These are phyloP conservation scores for Galerina marginata DNA, from an alignment of 768 basidiomycete genomes.

Conservation along the genomic window DNA sequence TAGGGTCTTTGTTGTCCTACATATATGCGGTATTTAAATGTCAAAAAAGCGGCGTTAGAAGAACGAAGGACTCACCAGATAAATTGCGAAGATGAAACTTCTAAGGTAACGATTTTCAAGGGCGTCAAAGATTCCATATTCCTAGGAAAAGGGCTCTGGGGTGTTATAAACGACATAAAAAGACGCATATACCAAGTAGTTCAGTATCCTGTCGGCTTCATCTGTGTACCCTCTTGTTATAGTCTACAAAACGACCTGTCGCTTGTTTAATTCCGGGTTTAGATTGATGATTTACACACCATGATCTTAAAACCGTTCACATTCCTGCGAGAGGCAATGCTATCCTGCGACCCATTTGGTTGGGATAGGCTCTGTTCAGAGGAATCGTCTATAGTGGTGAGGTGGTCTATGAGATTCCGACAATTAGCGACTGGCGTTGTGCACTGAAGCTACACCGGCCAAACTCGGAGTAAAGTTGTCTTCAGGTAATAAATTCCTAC, in stretches of 20 bases:
- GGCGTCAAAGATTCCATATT: slow-evolving; percentile 87
- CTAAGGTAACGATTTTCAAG: slow-evolving; percentile 83
- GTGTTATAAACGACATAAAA: neutral
- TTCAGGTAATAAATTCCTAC: slow-evolving; percentile 74
- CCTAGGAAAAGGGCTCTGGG: slow-evolving; percentile 47
- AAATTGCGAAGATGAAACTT: slow-evolving; percentile 86
- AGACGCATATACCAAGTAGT: slow-evolving; percentile 62
- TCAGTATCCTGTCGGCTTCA: slow-evolving; percentile 82
- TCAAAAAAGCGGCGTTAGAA: neutral
- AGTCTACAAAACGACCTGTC: slow-evolving; percentile 35
- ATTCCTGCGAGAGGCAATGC: slow-evolving; percentile 39
- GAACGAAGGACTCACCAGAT: slow-evolving; percentile 57
- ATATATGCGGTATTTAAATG: slow-evolving; percentile 1
- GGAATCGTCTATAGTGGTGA: slow-evolving; percentile 55
- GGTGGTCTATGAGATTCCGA: slow-evolving; percentile 47
- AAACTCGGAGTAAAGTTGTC: slow-evolving; percentile 79
- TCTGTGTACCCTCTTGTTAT: slow-evolving; percentile 80
- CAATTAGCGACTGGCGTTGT: slow-evolving; percentile 1
- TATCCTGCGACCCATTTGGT: slow-evolving; percentile 32
- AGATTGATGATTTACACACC: slow-evolving; percentile 31
- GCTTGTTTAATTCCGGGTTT: neutral
- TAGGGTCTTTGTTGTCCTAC: slow-evolving; percentile 85
- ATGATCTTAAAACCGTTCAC: slow-evolving; percentile 76
- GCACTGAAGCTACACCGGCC: slow-evolving; percentile 2
- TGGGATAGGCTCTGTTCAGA: slow-evolving; percentile 44